These are phyloP conservation scores for Metschnikowia aberdeeniae DNA, from an alignment of 805 yeast genomes.

Conservation along the genomic window DNA sequence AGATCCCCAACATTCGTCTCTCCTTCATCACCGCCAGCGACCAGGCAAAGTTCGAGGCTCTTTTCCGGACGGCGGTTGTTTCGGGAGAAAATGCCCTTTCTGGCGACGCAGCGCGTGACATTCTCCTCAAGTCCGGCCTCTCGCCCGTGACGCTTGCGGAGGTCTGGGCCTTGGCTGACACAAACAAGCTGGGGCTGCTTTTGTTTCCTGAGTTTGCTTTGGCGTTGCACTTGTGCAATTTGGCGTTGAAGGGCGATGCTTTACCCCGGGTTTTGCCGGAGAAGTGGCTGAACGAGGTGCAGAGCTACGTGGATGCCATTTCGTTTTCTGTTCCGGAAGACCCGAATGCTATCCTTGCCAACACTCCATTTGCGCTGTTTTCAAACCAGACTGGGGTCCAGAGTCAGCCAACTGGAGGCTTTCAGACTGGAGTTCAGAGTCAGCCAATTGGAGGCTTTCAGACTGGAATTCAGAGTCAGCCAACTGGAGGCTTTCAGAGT, in stretches of 20 bases:
- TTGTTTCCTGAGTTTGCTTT: constrained; percentile 93
- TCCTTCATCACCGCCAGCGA: constrained; percentile 83
- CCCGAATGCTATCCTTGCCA: constrained; percentile 35
- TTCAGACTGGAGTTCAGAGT: too few relatives aligned
- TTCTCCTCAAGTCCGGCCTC: constrained; percentile 75
- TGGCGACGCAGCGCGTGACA: constrained; percentile 73
- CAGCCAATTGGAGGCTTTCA: too few relatives aligned
- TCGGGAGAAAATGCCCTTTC: constrained; percentile 62
- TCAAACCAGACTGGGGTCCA: constrained; percentile 11
- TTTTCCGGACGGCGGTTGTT: constrained; percentile 76
- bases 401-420: constrained; percentile 19
- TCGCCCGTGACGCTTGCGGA: constrained; percentile 72
- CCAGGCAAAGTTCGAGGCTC: constrained; percentile 79
- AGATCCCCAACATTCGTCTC: constrained; percentile 71
- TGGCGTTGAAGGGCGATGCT: constrained; percentile 71
- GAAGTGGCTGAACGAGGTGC: constrained; percentile 75
- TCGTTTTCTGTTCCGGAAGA: constrained; percentile 71
- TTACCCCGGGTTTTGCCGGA: constrained; percentile 72
- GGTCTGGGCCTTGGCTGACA: constrained; percentile 90
- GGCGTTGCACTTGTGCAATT: constrained; percentile 81
- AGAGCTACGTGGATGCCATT: constrained; percentile 85
- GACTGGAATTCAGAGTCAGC: background rate
- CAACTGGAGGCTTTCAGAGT: constrained; percentile 15
- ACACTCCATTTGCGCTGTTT: constrained; percentile 41
- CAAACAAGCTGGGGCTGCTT: constrained; percentile 77